Base-by-base conservation (phyloP, 257 asterid genomes). In the Nicotiana paniculata region DNA sequence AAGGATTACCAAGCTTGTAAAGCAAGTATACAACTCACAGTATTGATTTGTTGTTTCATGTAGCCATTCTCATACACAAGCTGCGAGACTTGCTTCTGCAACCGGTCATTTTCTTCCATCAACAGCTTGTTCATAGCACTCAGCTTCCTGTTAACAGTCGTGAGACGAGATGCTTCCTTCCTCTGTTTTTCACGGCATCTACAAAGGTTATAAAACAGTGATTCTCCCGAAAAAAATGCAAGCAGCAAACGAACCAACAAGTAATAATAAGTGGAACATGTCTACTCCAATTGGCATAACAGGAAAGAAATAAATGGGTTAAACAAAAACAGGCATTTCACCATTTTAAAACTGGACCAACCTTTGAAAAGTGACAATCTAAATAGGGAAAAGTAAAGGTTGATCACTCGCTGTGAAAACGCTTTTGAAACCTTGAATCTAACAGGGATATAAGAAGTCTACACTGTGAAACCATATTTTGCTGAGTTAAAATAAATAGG, bases 161-260 rank as follows among this genome's bases (percentile, higher is more conserved):
- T 94, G 32, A 96, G 95, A 51, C 95, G 95, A 54, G 97, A 93
- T 7, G 99, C 86, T 84, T 94, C 99, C 81, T 94, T 96, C 86
- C 97, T 85, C 87, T 96, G 98, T 82, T 94, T 96, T 58, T 96
- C 99, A 12, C 98, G 98, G 86, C 99, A 93, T 83, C 99, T 96
- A 82, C 32, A 63, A 37, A 37, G 74, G 63, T 15, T 3, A 80
- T 24, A 43, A 75, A 21, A 43, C 5, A 72, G 35, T 21, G 59
- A 72, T 5, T 72, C 18, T 11, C 58, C 3, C 16, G 11, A 15
- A 21, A 67, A 37, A 68, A 68, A 68, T 68, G 30, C 76, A 68
- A 68, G n/a, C 16, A 13, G 28, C 32, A 35, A 26, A 9, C 16
- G 9, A 28, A 68, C 7, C 75, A 67, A 65, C 6, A 66, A 67